Conservation (phyloP, 305 asterid genomes). For the Fraxinus sp. region DNA sequence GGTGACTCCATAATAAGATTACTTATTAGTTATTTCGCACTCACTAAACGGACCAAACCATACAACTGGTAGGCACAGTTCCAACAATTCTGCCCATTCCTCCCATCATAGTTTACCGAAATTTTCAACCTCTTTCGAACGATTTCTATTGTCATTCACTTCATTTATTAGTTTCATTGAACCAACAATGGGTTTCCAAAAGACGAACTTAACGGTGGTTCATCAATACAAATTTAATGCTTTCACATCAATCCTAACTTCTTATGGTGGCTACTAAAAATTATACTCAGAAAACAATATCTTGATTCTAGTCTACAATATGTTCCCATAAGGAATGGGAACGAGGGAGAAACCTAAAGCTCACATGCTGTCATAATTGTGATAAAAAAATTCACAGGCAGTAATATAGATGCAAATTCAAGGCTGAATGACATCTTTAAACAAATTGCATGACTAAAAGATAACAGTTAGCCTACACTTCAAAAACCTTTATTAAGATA, state of each 20-base stretch:
- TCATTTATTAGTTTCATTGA: not conserved
- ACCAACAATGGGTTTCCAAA: not conserved
- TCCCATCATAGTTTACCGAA: not conserved
- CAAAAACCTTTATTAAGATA: not conserved
- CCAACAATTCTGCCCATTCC: not conserved
- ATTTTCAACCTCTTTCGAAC: not conserved
- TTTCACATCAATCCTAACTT: not conserved
- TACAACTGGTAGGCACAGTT: not conserved
- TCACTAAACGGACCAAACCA: not conserved
- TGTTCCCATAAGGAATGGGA: not conserved
- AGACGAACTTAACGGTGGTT: not conserved
- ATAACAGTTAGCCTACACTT: not conserved
- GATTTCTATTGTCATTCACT: not conserved
- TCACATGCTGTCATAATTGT: not conserved
- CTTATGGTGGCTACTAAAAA: not conserved
- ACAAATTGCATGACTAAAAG: not conserved
- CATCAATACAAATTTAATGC: not conserved
- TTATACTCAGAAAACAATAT: not conserved
- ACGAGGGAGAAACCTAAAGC: not conserved
- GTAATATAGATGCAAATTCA: not conserved
- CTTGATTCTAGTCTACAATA: not conserved
- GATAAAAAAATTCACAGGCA: not conserved
- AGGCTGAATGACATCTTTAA: not conserved
- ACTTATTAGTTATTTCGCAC: not conserved
- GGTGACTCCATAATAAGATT: not conserved